Percentiles rank a stretch among this genome's conserved stretches.
These are phyloP conservation scores for Kurtzmaniella natalensis DNA, from an alignment of 1,139 yeast species.

Conservation along the genomic window DNA sequence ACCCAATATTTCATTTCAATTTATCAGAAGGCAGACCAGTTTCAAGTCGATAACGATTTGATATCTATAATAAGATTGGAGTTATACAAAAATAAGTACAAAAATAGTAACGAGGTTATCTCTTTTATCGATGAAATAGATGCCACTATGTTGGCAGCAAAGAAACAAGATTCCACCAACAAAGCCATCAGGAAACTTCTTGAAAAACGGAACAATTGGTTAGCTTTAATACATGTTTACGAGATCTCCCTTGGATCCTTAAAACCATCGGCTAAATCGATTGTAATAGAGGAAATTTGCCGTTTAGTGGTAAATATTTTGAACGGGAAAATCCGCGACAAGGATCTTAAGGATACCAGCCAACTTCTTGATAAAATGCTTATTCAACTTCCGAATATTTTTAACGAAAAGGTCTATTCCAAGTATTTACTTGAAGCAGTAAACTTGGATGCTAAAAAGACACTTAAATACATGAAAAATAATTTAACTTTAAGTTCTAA, in stretches of 20 bases:
- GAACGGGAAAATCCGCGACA: conserved; percentile 8
- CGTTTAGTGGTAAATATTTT: conserved; percentile 10
- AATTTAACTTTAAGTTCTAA: conserved; percentile 10
- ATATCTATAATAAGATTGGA: conserved; percentile 1
- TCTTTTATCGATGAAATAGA: conserved; percentile 5
- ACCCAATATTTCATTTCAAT: neutral
- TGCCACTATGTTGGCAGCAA: neutral
- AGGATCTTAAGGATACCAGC: neutral
- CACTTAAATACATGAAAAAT: conserved; percentile 27
- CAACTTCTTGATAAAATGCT: conserved; percentile 3
- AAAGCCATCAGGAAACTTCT: conserved; percentile 4
- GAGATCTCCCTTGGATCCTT: conserved; percentile 2
- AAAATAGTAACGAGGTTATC: conserved; percentile 3
- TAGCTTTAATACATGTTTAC: conserved; percentile 10
- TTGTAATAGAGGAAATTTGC: conserved; percentile 14
- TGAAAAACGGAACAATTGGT: conserved; percentile 5
- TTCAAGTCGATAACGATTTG: neutral
- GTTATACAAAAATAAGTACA: neutral
- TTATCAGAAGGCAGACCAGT: neutral
- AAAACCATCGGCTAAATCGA: conserved; percentile 6
- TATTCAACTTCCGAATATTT: conserved; percentile 3
- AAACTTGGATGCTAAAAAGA: conserved; percentile 23
- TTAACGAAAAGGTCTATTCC: conserved; percentile 20
- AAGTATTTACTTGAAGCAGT: conserved; percentile 27
- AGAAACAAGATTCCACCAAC: conserved; percentile 2